Conservation (phyloP, 2,329 filamentous ascomycete genomes). For the Stemphylium lycopersici region DNA sequence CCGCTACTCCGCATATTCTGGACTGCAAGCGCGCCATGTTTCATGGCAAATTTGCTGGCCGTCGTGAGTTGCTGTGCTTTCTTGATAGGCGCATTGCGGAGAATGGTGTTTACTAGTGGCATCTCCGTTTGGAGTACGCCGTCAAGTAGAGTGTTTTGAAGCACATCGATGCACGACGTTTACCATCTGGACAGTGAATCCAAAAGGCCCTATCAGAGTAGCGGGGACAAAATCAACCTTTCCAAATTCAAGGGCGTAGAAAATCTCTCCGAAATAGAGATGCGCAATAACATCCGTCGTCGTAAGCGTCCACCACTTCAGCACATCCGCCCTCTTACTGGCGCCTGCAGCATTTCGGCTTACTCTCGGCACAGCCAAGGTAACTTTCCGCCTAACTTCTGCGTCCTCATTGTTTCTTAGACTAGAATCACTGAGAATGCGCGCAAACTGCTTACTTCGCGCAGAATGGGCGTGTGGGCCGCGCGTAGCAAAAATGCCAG, state of each 20-base stretch:
- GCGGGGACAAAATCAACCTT: too few species aligned
- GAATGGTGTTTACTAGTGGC: too few species aligned
- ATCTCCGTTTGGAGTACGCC: too few species aligned
- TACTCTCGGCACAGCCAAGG: slow-evolving; percentile 44
- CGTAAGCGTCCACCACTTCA: slow-evolving; percentile 51
- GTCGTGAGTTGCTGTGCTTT: too few species aligned
- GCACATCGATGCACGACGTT: too few species aligned
- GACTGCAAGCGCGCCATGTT: slow-evolving; percentile 1
- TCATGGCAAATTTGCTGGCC: too few species aligned
- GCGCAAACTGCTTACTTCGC: slow-evolving; percentile 46
- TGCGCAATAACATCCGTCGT: slow-evolving; percentile 49
- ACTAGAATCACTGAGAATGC: slow-evolving; percentile 45
- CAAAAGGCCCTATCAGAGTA: too few species aligned
- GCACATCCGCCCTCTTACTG: slow-evolving; percentile 36
- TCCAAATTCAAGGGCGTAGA: slow-evolving; percentile 48
- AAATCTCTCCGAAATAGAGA: slow-evolving; percentile 50
- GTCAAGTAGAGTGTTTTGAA: too few species aligned
- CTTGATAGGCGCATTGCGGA: too few species aligned
- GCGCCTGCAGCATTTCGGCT: slow-evolving; percentile 17
- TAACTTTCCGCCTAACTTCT: slow-evolving; percentile 40
- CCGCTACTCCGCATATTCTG: slow-evolving; percentile 22
- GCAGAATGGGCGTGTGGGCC: slow-evolving; percentile 45
- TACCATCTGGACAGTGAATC: too few species aligned
- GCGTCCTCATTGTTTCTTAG: slow-evolving; percentile 47
- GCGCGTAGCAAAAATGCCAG: slow-evolving; percentile 48